Evolutionary conservation across 768 basidiomycete genomes (phyloP), one percentile per base, ranked within the genome.

Genomic region (Pleurotus pulmonarius): DNA sequence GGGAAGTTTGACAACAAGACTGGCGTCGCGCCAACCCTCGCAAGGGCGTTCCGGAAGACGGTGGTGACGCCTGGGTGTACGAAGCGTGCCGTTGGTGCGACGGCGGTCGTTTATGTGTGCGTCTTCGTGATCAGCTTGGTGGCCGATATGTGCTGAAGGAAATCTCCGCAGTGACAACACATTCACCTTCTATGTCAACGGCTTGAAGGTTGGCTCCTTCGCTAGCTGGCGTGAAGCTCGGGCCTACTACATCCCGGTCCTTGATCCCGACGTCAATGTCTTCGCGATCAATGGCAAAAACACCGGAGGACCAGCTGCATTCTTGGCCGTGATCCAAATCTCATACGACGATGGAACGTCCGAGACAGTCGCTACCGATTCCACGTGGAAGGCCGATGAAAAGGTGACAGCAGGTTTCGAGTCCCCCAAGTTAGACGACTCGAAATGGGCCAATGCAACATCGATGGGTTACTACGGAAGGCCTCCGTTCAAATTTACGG

Each of bases 231-330:
- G 18, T 6, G 26, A 49, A 5, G 64, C 70, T 0, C 61, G 70
- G 18, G 57, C 60, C 12, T 72, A 70, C 56, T 71, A 68, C 39
- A 67, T 70, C 15, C 63, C 72, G 34, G 59, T 46, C 0, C 55
- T 67, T 2, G 54, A 57, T 5, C 64, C 65, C 1, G 51, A 51
- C 4, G 59, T 63, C 59, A 74, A 73, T 40, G 67, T 70, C 44
- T 72, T 74, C 44, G 70, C 73, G 5, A 63, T 72, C 5, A 59
- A 63, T 5, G 70, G 61, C 7, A 63, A 49, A 12, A 65, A 65
- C 2, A 26, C 56, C 15, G 38, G 56, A 13, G 65, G 65, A 48
- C 62, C 70, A 15, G 70, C 71, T 1, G 71, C 68, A 0, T 55
- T 70, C 0, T 56, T 73, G 18, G 65, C 67, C 2, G 64, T 66